Conservation (phyloP, 2,329 filamentous ascomycete species). For the Colletotrichum aenigma region DNA sequence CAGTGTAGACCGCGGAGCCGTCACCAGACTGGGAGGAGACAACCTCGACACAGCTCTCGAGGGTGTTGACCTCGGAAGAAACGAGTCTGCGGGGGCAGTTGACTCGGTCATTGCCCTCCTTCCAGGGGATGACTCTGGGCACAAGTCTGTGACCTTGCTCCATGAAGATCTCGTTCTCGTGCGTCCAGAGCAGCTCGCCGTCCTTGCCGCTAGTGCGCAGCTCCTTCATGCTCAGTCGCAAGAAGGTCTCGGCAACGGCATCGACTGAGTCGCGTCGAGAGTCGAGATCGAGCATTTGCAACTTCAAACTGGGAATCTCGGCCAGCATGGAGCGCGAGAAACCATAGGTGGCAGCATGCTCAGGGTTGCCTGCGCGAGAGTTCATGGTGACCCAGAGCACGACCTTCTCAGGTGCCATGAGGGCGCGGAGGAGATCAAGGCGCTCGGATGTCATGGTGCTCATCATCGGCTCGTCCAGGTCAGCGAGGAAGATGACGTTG, state of each 20-base stretch:
- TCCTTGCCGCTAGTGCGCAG: background rate
- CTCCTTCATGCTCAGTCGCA: constrained; percentile 6
- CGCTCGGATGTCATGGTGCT: constrained; percentile 35
- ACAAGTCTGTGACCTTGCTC: constrained; percentile 35
- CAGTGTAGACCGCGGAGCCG: constrained; percentile 24
- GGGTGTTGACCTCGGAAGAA: constrained; percentile 32
- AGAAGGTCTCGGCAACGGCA: constrained; percentile 9
- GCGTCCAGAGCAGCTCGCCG: constrained; percentile 9
- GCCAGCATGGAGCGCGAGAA: constrained; percentile 18
- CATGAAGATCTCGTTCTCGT: constrained; percentile 34
- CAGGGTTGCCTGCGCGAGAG: constrained; percentile 20
- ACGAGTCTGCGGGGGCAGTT: constrained; percentile 43
- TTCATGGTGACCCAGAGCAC: constrained; percentile 29
- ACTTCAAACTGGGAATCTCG: constrained; percentile 18
- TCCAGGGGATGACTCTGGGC: constrained; percentile 43
- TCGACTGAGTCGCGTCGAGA: background rate
- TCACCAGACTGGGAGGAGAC: constrained; percentile 16
- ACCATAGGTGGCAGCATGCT: constrained; percentile 22
- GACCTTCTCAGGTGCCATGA: constrained; percentile 19
- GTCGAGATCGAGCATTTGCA: constrained; percentile 22
- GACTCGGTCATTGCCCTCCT: constrained; percentile 38
- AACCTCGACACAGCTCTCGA: constrained; percentile 33
- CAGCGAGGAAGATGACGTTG: constrained; percentile 13
- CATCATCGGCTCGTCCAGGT: constrained; percentile 27
- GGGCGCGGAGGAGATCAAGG: constrained; percentile 20